A percentile compares a stretch with the other conserved stretches of the same genome.
Evolutionary conservation across 176 grass and related monocot species (phyloP).

Genomic region (Pharus latifolius): DNA sequence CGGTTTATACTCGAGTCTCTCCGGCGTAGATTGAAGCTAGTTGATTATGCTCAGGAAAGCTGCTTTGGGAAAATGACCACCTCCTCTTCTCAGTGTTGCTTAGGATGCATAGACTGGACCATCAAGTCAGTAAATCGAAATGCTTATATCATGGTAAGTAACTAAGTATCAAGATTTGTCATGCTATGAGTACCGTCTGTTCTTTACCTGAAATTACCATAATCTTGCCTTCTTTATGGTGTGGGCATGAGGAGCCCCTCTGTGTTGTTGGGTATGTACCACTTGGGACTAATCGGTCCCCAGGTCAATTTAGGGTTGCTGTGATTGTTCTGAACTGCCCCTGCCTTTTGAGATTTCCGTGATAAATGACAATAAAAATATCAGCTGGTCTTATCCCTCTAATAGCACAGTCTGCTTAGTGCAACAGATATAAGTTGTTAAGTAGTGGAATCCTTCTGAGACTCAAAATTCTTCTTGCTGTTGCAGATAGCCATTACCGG

Average conservation of each 20-base stretch:
- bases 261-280: neutral
- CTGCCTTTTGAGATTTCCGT: neutral
- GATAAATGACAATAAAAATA: neutral
- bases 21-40: constrained; percentile 70
- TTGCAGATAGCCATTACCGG: constrained; percentile 91
- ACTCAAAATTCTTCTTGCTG: neutral
- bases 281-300: neutral
- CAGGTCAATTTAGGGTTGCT: neutral
- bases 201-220: neutral
- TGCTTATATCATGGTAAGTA: constrained; percentile 92
- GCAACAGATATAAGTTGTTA: neutral
- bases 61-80: constrained; percentile 57
- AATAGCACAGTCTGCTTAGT: neutral
- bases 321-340: neutral
- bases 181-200: neutral
- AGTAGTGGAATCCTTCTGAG: too few species aligned
- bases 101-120: constrained; percentile 90
- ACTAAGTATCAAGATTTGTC: constrained; percentile 5
- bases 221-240: neutral
- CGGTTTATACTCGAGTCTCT: constrained; percentile 91
- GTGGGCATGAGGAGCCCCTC: too few species aligned
- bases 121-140: constrained; percentile 80
- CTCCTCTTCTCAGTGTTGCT: constrained; percentile 78
- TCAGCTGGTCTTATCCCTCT: neutral
- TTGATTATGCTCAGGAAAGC: constrained; percentile 50